A percentile compares a stretch with the other conserved stretches of the same genome.
Evolutionary conservation across 2,329 filamentous ascomycete species (phyloP).

Genomic region (Phialophora tarda): DNA sequence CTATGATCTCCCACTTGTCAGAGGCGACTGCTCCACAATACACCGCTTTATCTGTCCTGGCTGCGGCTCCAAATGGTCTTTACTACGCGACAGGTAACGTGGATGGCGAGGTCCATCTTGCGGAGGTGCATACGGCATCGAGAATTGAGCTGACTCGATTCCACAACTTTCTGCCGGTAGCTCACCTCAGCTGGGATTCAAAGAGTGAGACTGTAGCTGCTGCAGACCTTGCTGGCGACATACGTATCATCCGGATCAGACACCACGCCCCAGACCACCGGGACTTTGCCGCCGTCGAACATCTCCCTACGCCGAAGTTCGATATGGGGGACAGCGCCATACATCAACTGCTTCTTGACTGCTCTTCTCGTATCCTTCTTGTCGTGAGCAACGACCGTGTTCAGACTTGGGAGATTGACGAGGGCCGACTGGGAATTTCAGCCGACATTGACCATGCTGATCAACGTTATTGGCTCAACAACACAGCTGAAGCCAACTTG

Average conservation of each 20-base stretch:
- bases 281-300: neutral
- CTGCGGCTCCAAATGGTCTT: conserved; percentile 15
- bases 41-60: conserved; percentile 11
- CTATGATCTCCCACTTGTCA: conserved; percentile 13
- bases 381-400: conserved; percentile 18
- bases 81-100: conserved; percentile 19
- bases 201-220: conserved; percentile 12
- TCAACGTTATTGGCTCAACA: conserved; percentile 15
- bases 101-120: conserved; percentile 24
- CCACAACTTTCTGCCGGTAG: conserved; percentile 11
- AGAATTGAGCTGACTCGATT: conserved; percentile 15
- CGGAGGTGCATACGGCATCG: conserved; percentile 1
- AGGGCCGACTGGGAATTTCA: neutral
- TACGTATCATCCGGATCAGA: conserved; percentile 15
- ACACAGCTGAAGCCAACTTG: conserved; percentile 13
- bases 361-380: conserved; percentile 20
- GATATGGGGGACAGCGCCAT: conserved; percentile 8
- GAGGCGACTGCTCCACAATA: conserved; percentile 18
- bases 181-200: conserved; percentile 18
- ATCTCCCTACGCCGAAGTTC: conserved; percentile 15
- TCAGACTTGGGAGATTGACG: conserved; percentile 22
- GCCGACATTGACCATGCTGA: conserved; percentile 2
- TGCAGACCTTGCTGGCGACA: conserved; percentile 21
- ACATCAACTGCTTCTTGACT: conserved; percentile 23
- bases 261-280: neutral